Base-by-base conservation (phyloP, 495 filamentous ascomycete genomes). In the Aspergillus cristatus region DNA sequence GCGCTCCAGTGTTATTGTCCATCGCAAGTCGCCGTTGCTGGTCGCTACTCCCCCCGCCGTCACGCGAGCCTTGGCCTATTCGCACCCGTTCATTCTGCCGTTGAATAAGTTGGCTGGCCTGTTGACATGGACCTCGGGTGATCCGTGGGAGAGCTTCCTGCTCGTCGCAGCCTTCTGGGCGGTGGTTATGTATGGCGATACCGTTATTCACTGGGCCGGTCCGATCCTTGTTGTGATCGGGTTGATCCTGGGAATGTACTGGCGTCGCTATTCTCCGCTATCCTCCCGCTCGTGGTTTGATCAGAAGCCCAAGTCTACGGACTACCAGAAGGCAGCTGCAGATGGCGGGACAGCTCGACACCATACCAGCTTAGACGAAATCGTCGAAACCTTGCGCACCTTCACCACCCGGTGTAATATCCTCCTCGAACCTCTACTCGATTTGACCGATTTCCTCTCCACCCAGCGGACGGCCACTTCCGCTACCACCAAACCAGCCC, bases 71-170 rank as follows among this genome's bases (percentile, higher is more conserved):
- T 71, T 99, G 35, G 88, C 87, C 40, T 94, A 96, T 53, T 93
- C 86, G 15, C 87, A 96, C 58, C 87, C 90, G 1, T 97, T 95
- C 53, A 65, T 99, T 12, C 63, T 90, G 18, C 86, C 86, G 14
- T 67, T 94, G 28, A 96, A 95, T 49, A 82, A 79, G 46, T 46
- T 91, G 8, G 78, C 75, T 12, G 90, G 89, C 0, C 66, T 99
- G 34, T 46, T 97, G 28, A 93, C 84, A 62, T 99, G 91, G 91
- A 91, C 86, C 13, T 88, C 81, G 7, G 81, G 74, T 18, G 91
- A 99, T 48, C 79, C 88, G 2, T 97, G 89, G 89, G 86, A 96
- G 64, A 93, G 86, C 67, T 99, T 99, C 60, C 66, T 99, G 33
- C 55, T 97, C 18, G 68, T 99, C 10, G 76, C 78, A 2, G 67